A percentile compares a stretch with the other conserved stretches of the same genome.
Conservation (phyloP, 2,329 filamentous ascomycete species). For the Cercospora beticola region DNA sequence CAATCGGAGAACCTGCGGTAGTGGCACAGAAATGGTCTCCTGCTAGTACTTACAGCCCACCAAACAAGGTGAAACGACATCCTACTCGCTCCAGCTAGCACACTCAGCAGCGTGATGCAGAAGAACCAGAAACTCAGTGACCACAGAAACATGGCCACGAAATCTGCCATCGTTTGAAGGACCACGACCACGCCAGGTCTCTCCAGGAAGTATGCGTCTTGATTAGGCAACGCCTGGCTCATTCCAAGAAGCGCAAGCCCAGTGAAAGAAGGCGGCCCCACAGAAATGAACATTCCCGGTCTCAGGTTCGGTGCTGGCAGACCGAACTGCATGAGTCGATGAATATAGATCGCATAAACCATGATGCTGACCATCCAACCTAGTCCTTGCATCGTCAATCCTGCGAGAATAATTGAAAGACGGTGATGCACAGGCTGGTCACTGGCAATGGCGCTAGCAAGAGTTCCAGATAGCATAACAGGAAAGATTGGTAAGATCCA, state of each 20-base stretch:
- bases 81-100: constrained; percentile 20
- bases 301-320: constrained; percentile 45
- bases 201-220: constrained; percentile 27
- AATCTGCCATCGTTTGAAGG: constrained; percentile 30
- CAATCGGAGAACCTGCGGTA: neutral
- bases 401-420: constrained; percentile 45
- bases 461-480: constrained; percentile 21
- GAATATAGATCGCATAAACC: constrained; percentile 44
- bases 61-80: constrained; percentile 49
- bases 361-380: constrained; percentile 47
- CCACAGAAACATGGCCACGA: constrained; percentile 49
- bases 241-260: constrained; percentile 31
- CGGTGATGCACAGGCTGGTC: constrained; percentile 35
- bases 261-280: constrained; percentile 44
- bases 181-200: constrained; percentile 25
- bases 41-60: constrained; percentile 48
- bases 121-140: constrained; percentile 52
- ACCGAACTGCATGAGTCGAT: constrained; percentile 43
- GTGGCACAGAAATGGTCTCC: neutral
- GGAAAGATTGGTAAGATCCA: constrained; percentile 30
- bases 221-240: constrained; percentile 23
- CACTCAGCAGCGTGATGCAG: constrained; percentile 25
- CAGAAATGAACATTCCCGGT: constrained; percentile 54
- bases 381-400: constrained; percentile 47
- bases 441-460: constrained; percentile 15